Conservation (phyloP, 306 rosid species). For the Ammopiptanthus mongolicus region DNA sequence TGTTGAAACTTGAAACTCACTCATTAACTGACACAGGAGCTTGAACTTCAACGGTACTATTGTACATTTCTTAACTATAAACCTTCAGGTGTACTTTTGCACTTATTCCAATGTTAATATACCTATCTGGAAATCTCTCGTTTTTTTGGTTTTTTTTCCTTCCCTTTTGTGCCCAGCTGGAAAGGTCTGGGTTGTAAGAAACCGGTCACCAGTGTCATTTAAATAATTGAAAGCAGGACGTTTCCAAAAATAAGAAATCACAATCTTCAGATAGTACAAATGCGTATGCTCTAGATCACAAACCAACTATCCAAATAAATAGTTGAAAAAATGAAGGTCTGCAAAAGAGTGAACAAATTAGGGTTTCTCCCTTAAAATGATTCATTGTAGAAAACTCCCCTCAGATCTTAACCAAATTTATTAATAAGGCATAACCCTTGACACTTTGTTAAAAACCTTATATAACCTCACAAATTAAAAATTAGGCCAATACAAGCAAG, state of each 20-base stretch:
- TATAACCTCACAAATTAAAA: neutral
- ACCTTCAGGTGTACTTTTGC: neutral
- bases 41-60: neutral
- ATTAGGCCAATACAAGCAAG: neutral
- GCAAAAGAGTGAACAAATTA: neutral
- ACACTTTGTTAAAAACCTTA: neutral
- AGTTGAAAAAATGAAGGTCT: neutral
- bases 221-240: neutral
- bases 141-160: neutral
- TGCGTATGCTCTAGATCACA: neutral
- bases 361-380: constrained; percentile 6
- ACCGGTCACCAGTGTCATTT: neutral
- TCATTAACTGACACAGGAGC: neutral
- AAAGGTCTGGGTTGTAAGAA: neutral
- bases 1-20: constrained; percentile 10
- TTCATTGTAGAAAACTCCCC: neutral
- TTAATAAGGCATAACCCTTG: neutral
- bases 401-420: neutral
- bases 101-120: neutral
- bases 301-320: constrained; percentile 18
- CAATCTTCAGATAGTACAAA: neutral
- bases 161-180: neutral
- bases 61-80: constrained; percentile 2
- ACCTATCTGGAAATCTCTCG: neutral
- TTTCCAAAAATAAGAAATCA: neutral